Base-by-base conservation (phyloP, 805 yeast genomes). In the Wickerhamomyces canadensis region DNA sequence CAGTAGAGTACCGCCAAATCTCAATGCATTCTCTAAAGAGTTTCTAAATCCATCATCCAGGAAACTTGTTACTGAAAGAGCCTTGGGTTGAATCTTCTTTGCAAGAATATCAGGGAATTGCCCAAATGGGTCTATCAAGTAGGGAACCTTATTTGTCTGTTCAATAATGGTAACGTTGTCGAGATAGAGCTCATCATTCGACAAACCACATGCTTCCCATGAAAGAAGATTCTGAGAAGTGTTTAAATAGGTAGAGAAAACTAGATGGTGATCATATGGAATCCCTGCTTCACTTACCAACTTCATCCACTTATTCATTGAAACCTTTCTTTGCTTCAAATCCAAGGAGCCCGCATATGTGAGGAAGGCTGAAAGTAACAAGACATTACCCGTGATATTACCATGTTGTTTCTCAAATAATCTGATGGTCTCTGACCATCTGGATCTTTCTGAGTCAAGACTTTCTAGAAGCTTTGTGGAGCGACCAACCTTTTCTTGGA, bases 1-100 rank as follows among this genome's bases (percentile, higher is more conserved):
- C 12, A 89, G 52, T 7, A 91, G 62, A 1, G 74, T 49, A 3
- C 85, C 87, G 5, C 98, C 97, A 66, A 89, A 89, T 45, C 93
- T 65, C 19, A 89, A 54, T 0, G 95, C 81, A 49, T 86, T 83
- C 54, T 88, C 95, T 13, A 91, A 52, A 30, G 76, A 82, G 45
- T 78, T 80, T 3, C 72, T 54, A 54, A 80, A 84, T 0, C 81
- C 74, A 5, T 68, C 72, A 48, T 84, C 87, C 31, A 82, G 57
- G 51, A 91, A 85, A 49, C 94, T 84, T 0, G 95, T 75, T 0
- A 78, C 53, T 3, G 70, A 59, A 6, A 79, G 48, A 36, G 65
- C 67, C 31, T 60, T 58, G 0, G 67, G 63, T 0, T 44, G n/a
- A 43, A 43, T 29, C 36, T 46, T 50, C 14, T 58, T 50, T 5